A percentile compares a stretch with the other conserved stretches of the same genome.
phyloP scores from a whole-genome alignment of 257 asterid species.

The Eucommia ulmoides region DNA sequence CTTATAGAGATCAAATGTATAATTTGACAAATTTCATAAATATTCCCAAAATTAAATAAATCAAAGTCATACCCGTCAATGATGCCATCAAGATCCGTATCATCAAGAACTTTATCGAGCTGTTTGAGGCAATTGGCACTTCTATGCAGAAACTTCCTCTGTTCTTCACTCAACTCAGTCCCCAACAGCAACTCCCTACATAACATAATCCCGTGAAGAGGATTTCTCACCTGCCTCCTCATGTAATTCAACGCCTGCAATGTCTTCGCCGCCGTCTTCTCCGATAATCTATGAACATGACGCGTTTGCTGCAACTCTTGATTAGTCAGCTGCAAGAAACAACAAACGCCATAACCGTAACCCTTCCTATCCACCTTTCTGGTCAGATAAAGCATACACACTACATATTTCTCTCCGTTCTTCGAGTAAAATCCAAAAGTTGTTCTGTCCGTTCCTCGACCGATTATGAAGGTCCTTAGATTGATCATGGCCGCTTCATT shows the following conservation, averaged over 20 bases:
- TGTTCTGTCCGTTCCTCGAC: constrained; percentile 55
- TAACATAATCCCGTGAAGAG: constrained; percentile 83
- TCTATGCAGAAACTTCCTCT: constrained; percentile 46
- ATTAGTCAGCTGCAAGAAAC: constrained; percentile 90
- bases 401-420: constrained; percentile 57
- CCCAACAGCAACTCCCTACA: constrained; percentile 75
- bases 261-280: constrained; percentile 69
- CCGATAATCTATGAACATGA: constrained; percentile 67
- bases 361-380: constrained; percentile 64
- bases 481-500: constrained; percentile 71
- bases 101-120: constrained; percentile 78
- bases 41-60: too few relatives aligned
- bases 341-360: constrained; percentile 65
- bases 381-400: constrained; percentile 71
- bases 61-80: constrained; percentile 79
- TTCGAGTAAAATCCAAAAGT: constrained; percentile 62
- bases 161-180: constrained; percentile 59
- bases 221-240: constrained; percentile 68
- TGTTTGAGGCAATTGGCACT: constrained; percentile 70
- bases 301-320: constrained; percentile 91
- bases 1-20: too few relatives aligned
- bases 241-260: constrained; percentile 56
- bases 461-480: constrained; percentile 61
- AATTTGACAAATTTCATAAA: too few relatives aligned
- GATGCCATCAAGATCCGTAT: constrained; percentile 84